Conservation (phyloP, 2,329 filamentous ascomycete species). For the Mariannaea sp. region DNA sequence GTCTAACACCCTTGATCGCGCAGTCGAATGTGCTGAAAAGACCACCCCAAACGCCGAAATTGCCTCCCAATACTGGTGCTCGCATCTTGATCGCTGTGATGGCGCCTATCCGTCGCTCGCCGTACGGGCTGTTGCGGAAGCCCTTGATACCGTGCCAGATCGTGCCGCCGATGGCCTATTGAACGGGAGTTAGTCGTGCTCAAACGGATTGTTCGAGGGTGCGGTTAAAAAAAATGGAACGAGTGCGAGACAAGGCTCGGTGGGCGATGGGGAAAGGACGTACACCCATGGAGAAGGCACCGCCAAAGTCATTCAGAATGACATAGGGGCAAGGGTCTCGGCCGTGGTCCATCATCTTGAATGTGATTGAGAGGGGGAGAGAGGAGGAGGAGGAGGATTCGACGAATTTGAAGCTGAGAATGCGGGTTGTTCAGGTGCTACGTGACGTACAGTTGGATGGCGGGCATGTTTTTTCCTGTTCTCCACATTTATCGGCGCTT, state of each 20-base stretch:
- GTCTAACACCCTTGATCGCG: conserved; percentile 88
- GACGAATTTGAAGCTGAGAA: too few species aligned
- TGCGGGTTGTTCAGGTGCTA: too few species aligned
- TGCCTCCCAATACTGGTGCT: conserved; percentile 93
- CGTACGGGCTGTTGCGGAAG: conserved; percentile 86
- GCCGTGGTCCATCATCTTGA: conserved; percentile 79
- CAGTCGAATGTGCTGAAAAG: conserved; percentile 97
- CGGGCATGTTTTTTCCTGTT: too few species aligned
- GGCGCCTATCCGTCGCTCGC: conserved; percentile 93
- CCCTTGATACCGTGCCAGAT: conserved; percentile 98
- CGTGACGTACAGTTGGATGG: too few species aligned
- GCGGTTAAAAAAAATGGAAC: background rate
- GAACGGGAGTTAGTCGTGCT: conserved; percentile 29
- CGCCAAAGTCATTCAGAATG: conserved; percentile 94
- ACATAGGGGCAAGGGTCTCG: conserved; percentile 98
- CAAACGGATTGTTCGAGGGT: conserved; percentile 1
- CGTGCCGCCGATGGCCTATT: conserved; percentile 73
- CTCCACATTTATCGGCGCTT: too few species aligned
- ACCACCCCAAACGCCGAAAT: conserved; percentile 98
- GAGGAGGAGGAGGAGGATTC: background rate
- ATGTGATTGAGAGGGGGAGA: conserved; percentile 12
- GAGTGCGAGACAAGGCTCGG: background rate
- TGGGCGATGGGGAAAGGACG: conserved; percentile 40
- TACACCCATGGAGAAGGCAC: conserved; percentile 96
- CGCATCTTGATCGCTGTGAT: conserved; percentile 97